These are phyloP conservation scores for Thymus mandschuricus DNA, from an alignment of 257 asterid species.

Conservation along the genomic window DNA sequence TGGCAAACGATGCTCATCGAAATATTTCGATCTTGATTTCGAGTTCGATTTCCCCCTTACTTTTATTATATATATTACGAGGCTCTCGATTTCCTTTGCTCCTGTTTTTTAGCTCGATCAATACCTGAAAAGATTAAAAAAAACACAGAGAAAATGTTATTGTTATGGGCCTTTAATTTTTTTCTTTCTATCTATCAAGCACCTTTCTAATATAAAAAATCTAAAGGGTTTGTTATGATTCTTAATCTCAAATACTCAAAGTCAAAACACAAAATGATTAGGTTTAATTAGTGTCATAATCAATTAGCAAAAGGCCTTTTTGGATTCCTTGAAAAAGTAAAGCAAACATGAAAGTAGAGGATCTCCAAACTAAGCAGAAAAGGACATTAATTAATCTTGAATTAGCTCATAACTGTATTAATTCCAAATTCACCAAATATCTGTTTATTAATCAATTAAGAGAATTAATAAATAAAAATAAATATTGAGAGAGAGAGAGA, in stretches of 20 bases:
- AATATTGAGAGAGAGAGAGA: slow-evolving; percentile 40
- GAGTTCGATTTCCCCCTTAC: neutral
- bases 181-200: neutral
- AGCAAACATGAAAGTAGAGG: neutral
- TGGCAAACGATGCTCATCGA: slow-evolving; percentile 6
- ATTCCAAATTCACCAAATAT: neutral
- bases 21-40: neutral
- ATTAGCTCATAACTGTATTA: neutral
- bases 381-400: neutral
- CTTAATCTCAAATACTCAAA: neutral
- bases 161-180: neutral
- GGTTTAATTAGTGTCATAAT: neutral
- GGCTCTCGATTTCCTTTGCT: neutral
- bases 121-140: slow-evolving; percentile 23
- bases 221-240: neutral
- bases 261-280: neutral
- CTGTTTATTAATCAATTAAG: neutral
- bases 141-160: neutral
- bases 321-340: slow-evolving; percentile 13
- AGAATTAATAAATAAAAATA: neutral
- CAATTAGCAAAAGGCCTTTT: slow-evolving; percentile 2
- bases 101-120: slow-evolving; percentile 23
- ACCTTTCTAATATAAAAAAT: neutral
- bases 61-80: slow-evolving; percentile 2
- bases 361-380: neutral